Evolutionary conservation across 768 basidiomycete genomes (phyloP).

Genomic region (Leccinum boreale): DNA sequence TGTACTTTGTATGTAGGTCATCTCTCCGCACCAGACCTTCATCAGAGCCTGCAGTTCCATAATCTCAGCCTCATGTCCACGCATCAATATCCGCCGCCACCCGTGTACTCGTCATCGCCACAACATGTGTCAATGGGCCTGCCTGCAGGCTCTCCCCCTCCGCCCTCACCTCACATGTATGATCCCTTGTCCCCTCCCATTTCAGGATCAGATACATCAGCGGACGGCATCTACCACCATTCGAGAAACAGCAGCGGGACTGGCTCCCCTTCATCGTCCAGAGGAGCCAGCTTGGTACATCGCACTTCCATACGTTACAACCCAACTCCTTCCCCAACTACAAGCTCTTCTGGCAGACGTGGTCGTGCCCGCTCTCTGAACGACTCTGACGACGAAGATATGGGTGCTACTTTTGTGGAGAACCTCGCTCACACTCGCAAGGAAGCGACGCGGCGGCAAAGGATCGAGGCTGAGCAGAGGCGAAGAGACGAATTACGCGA

Average conservation of each 20-base stretch:
- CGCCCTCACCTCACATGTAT: conserved; percentile 75
- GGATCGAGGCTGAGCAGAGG: conserved; percentile 89
- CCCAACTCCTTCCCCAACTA: conserved; percentile 76
- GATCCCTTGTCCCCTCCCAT: conserved; percentile 82
- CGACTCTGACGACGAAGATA: conserved; percentile 75
- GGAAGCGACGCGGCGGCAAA: conserved; percentile 78
- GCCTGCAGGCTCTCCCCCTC: conserved; percentile 66
- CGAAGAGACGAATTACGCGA: conserved; percentile 87
- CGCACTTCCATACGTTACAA: conserved; percentile 68
- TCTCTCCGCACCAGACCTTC: conserved; percentile 63
- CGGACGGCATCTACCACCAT: conserved; percentile 74
- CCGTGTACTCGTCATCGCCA: conserved; percentile 58
- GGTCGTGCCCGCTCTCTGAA: conserved; percentile 63
- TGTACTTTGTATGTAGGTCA: conserved; percentile 55
- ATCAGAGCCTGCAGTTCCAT: conserved; percentile 59
- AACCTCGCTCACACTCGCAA: conserved; percentile 75
- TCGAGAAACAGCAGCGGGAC: conserved; percentile 71
- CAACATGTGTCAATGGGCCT: conserved; percentile 69
- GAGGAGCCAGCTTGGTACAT: conserved; percentile 74
- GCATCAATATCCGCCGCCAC: conserved; percentile 57
- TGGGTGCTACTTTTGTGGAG: conserved; percentile 67
- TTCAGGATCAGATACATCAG: conserved; percentile 88
- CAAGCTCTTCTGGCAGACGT: conserved; percentile 66
- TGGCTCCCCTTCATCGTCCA: conserved; percentile 75
- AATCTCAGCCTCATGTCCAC: conserved; percentile 64